Percentiles rank a stretch among this genome's conserved stretches.
Conservation (phyloP, 2,329 filamentous ascomycete genomes). For the Trichoderma lentiforme region DNA sequence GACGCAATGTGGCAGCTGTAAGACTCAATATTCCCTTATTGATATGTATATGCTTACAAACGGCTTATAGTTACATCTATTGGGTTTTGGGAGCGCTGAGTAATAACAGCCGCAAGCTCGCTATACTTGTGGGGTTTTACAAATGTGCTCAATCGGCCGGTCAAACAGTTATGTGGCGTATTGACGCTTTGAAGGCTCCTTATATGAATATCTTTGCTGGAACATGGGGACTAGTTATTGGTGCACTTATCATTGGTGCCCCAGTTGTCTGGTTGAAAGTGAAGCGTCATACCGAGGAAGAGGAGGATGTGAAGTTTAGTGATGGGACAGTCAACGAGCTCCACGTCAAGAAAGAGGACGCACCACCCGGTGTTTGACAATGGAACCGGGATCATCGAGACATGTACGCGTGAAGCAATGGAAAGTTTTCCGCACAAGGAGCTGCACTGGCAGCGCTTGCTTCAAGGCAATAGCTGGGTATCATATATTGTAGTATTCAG, state of each 20-base stretch:
- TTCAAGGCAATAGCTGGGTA: too few relatives aligned
- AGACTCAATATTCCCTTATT: constrained; percentile 34
- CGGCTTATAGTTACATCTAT: constrained; percentile 50
- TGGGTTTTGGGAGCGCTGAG: constrained; percentile 83
- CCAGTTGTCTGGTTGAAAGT: constrained; percentile 78
- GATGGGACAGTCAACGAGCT: constrained; percentile 65
- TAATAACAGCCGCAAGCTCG: constrained; percentile 87
- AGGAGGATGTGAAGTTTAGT: constrained; percentile 79
- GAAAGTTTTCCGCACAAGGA: too few relatives aligned
- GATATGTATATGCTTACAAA: constrained; percentile 29
- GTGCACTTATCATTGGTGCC: constrained; percentile 70
- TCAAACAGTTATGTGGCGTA: constrained; percentile 48
- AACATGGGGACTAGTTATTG: constrained; percentile 71
- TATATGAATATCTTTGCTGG: constrained; percentile 70
- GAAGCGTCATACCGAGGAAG: constrained; percentile 72
- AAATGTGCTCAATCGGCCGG: constrained; percentile 70
- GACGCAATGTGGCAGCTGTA: constrained; percentile 84
- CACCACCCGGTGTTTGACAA: too few relatives aligned
- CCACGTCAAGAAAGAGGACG: not conserved
- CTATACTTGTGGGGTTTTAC: constrained; percentile 76
- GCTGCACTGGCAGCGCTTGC: too few relatives aligned
- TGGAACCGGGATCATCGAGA: too few relatives aligned
- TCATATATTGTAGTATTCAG: too few relatives aligned
- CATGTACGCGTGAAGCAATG: too few relatives aligned
- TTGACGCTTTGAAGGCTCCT: constrained; percentile 39